Evolutionary conservation across 2,329 filamentous ascomycete genomes (phyloP).

Genomic region (Xylaria hypoxylon): DNA sequence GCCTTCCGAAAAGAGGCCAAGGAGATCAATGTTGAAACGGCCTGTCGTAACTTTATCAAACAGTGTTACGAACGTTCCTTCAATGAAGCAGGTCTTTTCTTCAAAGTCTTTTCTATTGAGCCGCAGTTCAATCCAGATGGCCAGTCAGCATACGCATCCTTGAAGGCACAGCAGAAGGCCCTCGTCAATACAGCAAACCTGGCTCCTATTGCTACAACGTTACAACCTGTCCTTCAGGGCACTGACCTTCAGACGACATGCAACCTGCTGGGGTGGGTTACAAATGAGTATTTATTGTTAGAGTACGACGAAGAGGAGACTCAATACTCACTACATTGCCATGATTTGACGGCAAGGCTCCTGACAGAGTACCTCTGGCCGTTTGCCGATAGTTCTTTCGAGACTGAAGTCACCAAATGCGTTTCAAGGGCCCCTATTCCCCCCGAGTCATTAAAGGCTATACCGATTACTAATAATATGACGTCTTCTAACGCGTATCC

Average conservation of each 20-base stretch:
- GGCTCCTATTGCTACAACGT: slow-evolving; percentile 61
- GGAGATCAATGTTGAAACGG: slow-evolving; percentile 63
- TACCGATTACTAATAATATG: slow-evolving; percentile 60
- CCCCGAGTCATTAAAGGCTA: slow-evolving; percentile 63
- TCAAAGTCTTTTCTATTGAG: slow-evolving; percentile 67
- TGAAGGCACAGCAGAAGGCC: slow-evolving; percentile 63
- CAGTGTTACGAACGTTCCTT: slow-evolving; percentile 70
- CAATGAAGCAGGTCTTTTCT: slow-evolving; percentile 65
- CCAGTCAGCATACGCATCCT: slow-evolving; percentile 63
- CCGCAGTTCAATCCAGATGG: slow-evolving; percentile 62
- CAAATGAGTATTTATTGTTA: slow-evolving; percentile 66
- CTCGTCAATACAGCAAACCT: slow-evolving; percentile 67
- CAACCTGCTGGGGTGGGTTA: slow-evolving; percentile 68
- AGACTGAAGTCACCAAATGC: slow-evolving; percentile 66
- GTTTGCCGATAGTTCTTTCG: slow-evolving; percentile 66
- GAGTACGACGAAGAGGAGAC: slow-evolving; percentile 69
- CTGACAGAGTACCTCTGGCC: slow-evolving; percentile 69
- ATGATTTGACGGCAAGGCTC: slow-evolving; percentile 67
- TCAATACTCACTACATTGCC: slow-evolving; percentile 63
- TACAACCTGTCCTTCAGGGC: slow-evolving; percentile 62
- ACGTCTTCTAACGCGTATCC: slow-evolving; percentile 69
- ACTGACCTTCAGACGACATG: slow-evolving; percentile 64
- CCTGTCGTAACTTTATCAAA: slow-evolving; percentile 68
- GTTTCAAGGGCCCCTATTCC: slow-evolving; percentile 63
- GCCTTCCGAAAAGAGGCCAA: slow-evolving; percentile 66